A percentile compares a stretch with the other conserved stretches of the same genome.
phyloP scores from a whole-genome alignment of 768 basidiomycete genomes.

The Cyclocybe cylindracea region DNA sequence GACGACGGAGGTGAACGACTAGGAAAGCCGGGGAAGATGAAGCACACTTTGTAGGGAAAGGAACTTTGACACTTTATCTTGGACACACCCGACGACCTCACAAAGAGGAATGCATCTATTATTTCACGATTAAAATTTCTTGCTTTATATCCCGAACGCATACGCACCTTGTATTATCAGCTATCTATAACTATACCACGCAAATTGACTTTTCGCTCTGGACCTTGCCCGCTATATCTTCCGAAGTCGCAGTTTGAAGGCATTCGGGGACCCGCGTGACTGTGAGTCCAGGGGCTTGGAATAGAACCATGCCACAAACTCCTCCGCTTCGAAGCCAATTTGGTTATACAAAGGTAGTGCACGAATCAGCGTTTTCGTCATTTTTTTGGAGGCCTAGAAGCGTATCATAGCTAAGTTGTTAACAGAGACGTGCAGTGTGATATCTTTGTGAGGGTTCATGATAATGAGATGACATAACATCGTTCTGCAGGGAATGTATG shows the following conservation, averaged over 20 bases:
- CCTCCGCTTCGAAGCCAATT: too few species aligned
- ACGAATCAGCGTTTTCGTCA: too few species aligned
- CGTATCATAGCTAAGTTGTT: constrained; percentile 80
- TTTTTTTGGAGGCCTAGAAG: too few species aligned
- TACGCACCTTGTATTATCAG: background rate
- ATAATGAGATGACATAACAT: constrained; percentile 79
- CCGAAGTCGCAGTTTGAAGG: constrained; percentile 70
- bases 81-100: too few species aligned
- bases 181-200: background rate
- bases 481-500: constrained; percentile 40
- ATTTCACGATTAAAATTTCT: background rate
- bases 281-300: too few species aligned
- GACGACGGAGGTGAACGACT: constrained; percentile 1
- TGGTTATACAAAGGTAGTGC: too few species aligned
- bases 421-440: constrained; percentile 76
- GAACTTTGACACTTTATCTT: too few species aligned
- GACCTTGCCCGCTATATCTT: constrained; percentile 29
- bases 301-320: too few species aligned
- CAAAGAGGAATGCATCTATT: background rate
- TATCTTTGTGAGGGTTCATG: constrained; percentile 68
- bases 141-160: background rate
- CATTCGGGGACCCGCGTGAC: too few species aligned
- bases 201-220: background rate
- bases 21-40: constrained; percentile 2
- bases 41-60: background rate